Base-by-base conservation (phyloP, 371 early-diverging fungal genomes). In the Syncephalastrum monosporum region DNA sequence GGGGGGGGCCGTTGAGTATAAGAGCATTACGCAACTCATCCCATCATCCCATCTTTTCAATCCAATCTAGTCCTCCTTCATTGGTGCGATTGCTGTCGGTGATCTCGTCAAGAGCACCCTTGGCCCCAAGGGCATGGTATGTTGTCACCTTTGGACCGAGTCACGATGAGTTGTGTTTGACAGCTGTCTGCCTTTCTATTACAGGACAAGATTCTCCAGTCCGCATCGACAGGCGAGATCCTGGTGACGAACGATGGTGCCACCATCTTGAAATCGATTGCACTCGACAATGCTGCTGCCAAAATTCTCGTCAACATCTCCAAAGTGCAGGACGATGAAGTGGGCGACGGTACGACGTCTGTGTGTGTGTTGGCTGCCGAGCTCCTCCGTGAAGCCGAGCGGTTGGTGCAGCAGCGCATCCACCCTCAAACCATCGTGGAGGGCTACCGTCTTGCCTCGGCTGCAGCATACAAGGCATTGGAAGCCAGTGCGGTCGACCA, bases 211-310 rank as follows among this genome's bases (percentile, higher is more conserved):
- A 95, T 98, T 63, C 91, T 99, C 71, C 95, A 98, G 73, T 93
- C 99, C 52, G 81, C 93, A 41, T 77, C 83, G 43, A 85, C 80
- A 42, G 94, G 91, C 58, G 88, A 92, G 61, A 88, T 98, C 64
- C 81, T 92, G 66, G 98, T 99, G 46, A 99, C 99, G 14, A 99
- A 99, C 81, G 99, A 99, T 78, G 99, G 99, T 51, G 99, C 99
- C 15, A 99, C 99, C 38, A 99, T 99, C 69, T 82, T 99, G 47
- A 99, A 99, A 75, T 96, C 96, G 45, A 95, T 99, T 60, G 91
- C 94, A 15, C 86, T 99, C 43, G 98, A 99, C 76, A 97, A 97
- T 71, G 94, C 99, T 5, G 96, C 98, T 41, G 99, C 99, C 59
- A 97, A 98, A 78, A 95, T 99, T 14, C 82, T 99, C 48, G 98